These are phyloP conservation scores for Colletotrichum karsti DNA, from an alignment of 2,329 filamentous ascomycete species.

Conservation along the genomic window DNA sequence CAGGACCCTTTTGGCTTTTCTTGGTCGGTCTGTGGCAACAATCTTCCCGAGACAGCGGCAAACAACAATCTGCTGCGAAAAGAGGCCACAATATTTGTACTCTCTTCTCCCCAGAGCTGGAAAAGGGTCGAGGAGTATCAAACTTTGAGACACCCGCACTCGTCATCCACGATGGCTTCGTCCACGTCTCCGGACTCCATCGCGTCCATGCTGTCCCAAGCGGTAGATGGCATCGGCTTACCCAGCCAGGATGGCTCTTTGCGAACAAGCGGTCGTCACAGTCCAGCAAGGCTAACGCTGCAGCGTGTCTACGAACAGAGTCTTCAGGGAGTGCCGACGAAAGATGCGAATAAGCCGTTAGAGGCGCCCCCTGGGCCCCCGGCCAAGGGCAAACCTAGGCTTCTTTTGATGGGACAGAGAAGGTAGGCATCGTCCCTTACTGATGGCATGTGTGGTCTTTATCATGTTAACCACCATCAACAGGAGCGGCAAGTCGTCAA, in stretches of 20 bases:
- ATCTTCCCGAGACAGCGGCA: slow-evolving; percentile 30
- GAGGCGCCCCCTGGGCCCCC: slow-evolving; percentile 55
- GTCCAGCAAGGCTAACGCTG: slow-evolving; percentile 70
- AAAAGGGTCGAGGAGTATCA: neutral
- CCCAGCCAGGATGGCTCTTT: slow-evolving; percentile 36
- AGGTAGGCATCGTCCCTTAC: slow-evolving; percentile 65
- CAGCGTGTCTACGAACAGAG: slow-evolving; percentile 71
- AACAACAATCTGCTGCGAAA: slow-evolving; percentile 27
- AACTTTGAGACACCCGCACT: neutral
- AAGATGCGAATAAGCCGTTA: slow-evolving; percentile 53
- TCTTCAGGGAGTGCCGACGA: slow-evolving; percentile 56
- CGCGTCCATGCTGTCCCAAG: slow-evolving; percentile 27
- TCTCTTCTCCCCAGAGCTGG: neutral
- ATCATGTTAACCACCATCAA: neutral
- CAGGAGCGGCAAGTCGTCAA: slow-evolving; percentile 98
- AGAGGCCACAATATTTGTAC: neutral
- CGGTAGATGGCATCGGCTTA: slow-evolving; percentile 19
- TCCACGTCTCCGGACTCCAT: neutral
- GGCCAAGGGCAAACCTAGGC: slow-evolving; percentile 77
- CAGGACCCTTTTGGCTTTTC: neutral
- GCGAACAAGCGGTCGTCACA: slow-evolving; percentile 49
- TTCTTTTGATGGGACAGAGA: slow-evolving; percentile 94
- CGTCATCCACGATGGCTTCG: neutral
- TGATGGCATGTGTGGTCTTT: too few species aligned
- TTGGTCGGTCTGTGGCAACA: slow-evolving; percentile 14